Evolutionary conservation across 169 alveolate species (phyloP).

Genomic region (Plasmodium fragile): DNA sequence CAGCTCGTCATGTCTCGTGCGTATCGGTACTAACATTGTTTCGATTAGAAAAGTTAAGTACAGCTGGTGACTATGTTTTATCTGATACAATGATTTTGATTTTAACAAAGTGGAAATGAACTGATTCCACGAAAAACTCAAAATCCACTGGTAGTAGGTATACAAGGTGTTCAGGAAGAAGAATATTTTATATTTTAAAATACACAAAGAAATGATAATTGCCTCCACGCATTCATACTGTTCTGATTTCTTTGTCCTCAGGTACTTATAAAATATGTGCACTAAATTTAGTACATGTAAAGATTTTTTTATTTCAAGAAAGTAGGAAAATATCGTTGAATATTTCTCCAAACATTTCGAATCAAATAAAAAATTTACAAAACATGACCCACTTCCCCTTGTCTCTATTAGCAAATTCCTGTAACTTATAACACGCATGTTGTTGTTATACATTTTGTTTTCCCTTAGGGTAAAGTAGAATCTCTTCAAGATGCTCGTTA

Average conservation of each 20-base stretch:
- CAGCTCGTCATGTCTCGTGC: slow-evolving; percentile 56
- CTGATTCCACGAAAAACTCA: slow-evolving; percentile 60
- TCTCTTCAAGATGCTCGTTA: slow-evolving; percentile 37
- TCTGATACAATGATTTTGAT: slow-evolving; percentile 57
- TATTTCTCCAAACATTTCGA: slow-evolving; percentile 59
- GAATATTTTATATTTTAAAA: slow-evolving; percentile 45
- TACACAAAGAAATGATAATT: slow-evolving; percentile 33
- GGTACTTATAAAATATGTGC: slow-evolving; percentile 75
- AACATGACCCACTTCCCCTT: slow-evolving; percentile 26
- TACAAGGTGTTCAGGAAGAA: slow-evolving; percentile 67
- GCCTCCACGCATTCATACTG: slow-evolving; percentile 12
- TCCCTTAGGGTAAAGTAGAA: slow-evolving; percentile 61
- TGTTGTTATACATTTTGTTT: slow-evolving; percentile 70
- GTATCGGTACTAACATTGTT: slow-evolving; percentile 57
- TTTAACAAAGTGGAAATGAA: slow-evolving; percentile 20
- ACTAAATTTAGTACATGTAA: slow-evolving; percentile 73
- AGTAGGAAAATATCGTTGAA: slow-evolving; percentile 67
- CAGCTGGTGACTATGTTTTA: slow-evolving; percentile 58
- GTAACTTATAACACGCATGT: slow-evolving; percentile 41
- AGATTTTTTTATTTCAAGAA: slow-evolving; percentile 74
- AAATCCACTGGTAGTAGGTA: slow-evolving; percentile 69
- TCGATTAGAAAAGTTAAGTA: slow-evolving; percentile 65
- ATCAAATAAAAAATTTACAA: slow-evolving; percentile 61
- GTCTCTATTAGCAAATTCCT: slow-evolving; percentile 72
- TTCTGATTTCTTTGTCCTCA: slow-evolving; percentile 17